These are phyloP conservation scores for Fraxinus angustifolia DNA, from an alignment of 305 asterid species.

Conservation along the genomic window DNA sequence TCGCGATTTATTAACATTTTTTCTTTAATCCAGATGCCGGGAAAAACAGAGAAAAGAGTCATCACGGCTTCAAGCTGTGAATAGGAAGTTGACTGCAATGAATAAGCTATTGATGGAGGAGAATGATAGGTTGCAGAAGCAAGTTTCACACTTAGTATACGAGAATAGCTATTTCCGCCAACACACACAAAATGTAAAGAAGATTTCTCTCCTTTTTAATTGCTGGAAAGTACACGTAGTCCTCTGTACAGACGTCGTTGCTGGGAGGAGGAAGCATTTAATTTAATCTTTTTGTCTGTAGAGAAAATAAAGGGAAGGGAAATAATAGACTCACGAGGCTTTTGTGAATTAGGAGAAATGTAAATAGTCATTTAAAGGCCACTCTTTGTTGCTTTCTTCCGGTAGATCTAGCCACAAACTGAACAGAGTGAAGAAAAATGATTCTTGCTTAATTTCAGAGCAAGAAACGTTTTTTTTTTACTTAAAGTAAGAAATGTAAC, in stretches of 20 bases:
- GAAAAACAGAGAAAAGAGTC: slow-evolving; percentile 95
- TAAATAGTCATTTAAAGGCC: neutral
- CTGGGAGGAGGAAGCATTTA: neutral
- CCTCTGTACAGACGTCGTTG: neutral
- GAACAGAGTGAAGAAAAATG: neutral
- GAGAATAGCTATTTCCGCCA: slow-evolving; percentile 89
- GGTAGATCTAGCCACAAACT: neutral
- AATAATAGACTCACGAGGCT: neutral
- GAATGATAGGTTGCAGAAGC: slow-evolving; percentile 93
- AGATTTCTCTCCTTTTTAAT: neutral
- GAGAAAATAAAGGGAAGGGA: neutral
- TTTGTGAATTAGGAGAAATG: neutral
- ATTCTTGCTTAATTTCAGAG: neutral
- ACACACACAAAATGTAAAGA: slow-evolving; percentile 63
- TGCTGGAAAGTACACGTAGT: neutral
- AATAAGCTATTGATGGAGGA: slow-evolving; percentile 98
- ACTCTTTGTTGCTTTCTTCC: neutral
- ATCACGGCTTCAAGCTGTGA: slow-evolving; percentile 85
- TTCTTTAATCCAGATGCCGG: slow-evolving; percentile 56
- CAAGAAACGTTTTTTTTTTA: neutral
- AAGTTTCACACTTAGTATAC: slow-evolving; percentile 86
- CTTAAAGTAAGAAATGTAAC: neutral
- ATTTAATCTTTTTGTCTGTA: neutral
- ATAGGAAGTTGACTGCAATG: slow-evolving; percentile 86
- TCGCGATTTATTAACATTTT: neutral